Percentiles rank a stretch among this genome's conserved stretches.
These are phyloP conservation scores for Cucurbita maxima DNA, from an alignment of 306 rosid genomes.

Conservation along the genomic window DNA sequence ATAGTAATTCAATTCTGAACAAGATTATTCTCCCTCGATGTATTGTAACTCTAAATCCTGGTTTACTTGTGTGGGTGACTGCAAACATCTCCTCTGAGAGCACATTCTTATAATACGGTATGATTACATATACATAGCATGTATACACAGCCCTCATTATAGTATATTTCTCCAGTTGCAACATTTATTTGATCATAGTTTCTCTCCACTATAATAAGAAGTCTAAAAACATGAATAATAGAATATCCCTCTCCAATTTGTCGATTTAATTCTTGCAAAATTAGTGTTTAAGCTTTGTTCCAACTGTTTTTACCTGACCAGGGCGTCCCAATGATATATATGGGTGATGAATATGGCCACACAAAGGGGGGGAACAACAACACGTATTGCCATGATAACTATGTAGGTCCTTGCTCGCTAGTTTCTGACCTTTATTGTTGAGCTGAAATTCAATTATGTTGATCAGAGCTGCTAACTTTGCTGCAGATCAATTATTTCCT, in stretches of 20 bases:
- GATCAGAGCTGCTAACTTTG: constrained; percentile 8
- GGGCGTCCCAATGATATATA: constrained; percentile 90
- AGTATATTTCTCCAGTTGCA: background rate
- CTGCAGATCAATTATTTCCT: constrained; percentile 72
- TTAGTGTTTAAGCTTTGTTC: background rate
- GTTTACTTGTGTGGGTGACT: background rate
- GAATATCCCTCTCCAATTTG: background rate
- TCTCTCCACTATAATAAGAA: background rate
- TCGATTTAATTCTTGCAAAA: background rate
- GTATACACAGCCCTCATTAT: background rate
- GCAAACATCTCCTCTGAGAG: background rate
- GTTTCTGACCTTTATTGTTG: background rate
- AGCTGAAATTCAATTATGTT: background rate
- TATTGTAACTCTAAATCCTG: background rate
- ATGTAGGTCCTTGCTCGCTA: constrained; percentile 35
- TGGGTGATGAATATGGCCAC: constrained; percentile 99
- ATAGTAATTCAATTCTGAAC: background rate
- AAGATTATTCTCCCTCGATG: background rate
- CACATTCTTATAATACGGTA: background rate
- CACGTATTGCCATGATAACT: constrained; percentile 88
- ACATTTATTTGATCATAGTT: background rate
- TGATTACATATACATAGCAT: background rate
- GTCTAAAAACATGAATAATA: background rate
- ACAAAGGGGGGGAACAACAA: constrained; percentile 98
- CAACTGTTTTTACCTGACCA: constrained; percentile 19